phyloP scores from a whole-genome alignment of 2,329 filamentous ascomycete species.

The Cladophialophora psammophila region DNA sequence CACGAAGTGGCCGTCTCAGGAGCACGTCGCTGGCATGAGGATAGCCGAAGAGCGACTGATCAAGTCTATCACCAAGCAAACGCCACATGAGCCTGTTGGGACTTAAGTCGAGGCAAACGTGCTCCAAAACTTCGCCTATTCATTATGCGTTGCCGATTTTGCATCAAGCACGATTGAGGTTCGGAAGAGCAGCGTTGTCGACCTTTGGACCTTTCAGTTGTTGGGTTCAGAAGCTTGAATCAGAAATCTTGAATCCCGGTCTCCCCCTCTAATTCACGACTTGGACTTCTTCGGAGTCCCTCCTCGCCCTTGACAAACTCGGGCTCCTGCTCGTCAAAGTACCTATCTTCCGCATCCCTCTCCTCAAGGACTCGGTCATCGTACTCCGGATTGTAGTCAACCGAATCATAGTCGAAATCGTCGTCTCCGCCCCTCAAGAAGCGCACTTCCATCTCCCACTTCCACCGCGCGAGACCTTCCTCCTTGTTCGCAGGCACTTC shows the following conservation, averaged over 20 bases:
- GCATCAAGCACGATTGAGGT: background rate
- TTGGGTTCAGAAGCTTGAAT: constrained; percentile 33
- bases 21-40: background rate
- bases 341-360: constrained; percentile 73
- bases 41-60: background rate
- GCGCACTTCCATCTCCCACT: constrained; percentile 72
- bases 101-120: background rate
- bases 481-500: constrained; percentile 66
- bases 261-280: constrained; percentile 58
- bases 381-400: constrained; percentile 76
- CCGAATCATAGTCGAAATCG: constrained; percentile 76
- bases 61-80: background rate
- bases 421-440: constrained; percentile 78
- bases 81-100: background rate
- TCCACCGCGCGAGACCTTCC: constrained; percentile 74
- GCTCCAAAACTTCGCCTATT: background rate
- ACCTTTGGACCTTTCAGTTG: background rate
- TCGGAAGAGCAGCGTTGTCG: background rate
- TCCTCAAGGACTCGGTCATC: constrained; percentile 70
- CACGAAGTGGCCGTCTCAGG: background rate
- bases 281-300: constrained; percentile 32
- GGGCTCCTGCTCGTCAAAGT: constrained; percentile 81
- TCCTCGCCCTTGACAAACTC: constrained; percentile 61
- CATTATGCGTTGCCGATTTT: background rate
- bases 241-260: constrained; percentile 77